A percentile compares a stretch with the other conserved stretches of the same genome.
phyloP scores from a whole-genome alignment of 2,329 filamentous ascomycete genomes.

The Fusarium agapanthi region DNA sequence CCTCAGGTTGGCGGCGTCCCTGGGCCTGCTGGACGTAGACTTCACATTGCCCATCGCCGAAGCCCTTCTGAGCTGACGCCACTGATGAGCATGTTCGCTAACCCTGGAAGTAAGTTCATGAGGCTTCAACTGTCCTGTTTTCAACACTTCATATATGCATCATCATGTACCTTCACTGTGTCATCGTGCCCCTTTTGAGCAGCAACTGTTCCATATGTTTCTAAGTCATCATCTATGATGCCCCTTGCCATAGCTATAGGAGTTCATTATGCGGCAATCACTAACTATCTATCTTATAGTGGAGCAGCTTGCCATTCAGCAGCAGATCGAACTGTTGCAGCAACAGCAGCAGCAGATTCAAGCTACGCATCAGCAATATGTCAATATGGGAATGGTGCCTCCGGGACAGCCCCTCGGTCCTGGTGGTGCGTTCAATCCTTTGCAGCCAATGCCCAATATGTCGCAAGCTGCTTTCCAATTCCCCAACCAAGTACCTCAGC shows the following conservation, averaged over 20 bases:
- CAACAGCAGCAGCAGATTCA: constrained; percentile 98
- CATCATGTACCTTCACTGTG: constrained; percentile 4
- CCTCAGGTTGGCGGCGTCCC: constrained; percentile 65
- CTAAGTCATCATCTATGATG: background rate
- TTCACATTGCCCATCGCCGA: constrained; percentile 96
- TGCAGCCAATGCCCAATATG: constrained; percentile 83
- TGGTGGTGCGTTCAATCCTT: constrained; percentile 75
- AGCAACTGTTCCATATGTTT: background rate
- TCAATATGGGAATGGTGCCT: constrained; percentile 95
- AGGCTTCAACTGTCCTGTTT: constrained; percentile 7
- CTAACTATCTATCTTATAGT: constrained; percentile 62
- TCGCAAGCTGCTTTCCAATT: constrained; percentile 90
- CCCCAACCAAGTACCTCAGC: constrained; percentile 77
- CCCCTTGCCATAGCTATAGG: background rate
- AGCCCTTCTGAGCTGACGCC: constrained; percentile 97
- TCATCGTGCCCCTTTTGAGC: background rate
- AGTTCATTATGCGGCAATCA: background rate
- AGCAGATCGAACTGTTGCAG: constrained; percentile 96
- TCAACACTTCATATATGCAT: background rate
- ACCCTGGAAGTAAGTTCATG: constrained; percentile 67
- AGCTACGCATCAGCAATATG: constrained; percentile 95
- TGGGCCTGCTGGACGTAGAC: constrained; percentile 84
- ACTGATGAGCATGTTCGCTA: constrained; percentile 89
- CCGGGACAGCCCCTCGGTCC: constrained; percentile 79
- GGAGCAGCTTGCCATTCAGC: constrained; percentile 97